Percentiles rank a stretch among this genome's conserved stretches.
phyloP scores from a whole-genome alignment of 2,329 filamentous ascomycete genomes.

The Blumeria graminis region DNA sequence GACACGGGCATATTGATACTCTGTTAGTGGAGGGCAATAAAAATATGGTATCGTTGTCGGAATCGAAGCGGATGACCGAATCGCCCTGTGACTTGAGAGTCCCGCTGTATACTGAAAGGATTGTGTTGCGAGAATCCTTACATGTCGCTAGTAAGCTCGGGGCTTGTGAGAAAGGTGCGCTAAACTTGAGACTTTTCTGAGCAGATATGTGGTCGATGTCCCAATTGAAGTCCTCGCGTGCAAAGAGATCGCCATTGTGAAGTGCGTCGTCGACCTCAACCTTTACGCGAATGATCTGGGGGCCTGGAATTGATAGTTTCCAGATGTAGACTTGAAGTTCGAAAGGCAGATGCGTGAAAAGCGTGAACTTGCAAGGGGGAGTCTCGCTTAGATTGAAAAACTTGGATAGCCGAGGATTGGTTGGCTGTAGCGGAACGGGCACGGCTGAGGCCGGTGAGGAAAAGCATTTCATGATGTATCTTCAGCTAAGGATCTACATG shows the following conservation, averaged over 20 bases:
- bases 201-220: not conserved
- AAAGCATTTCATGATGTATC: no score
- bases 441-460: no score
- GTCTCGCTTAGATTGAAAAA: no score
- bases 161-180: not conserved
- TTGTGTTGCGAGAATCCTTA: not conserved
- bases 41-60: constrained; percentile 1
- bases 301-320: constrained; percentile 1
- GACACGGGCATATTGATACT: not conserved
- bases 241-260: not conserved
- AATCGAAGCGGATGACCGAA: not conserved
- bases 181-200: not conserved
- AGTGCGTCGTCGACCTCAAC: not conserved
- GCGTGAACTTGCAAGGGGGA: not conserved
- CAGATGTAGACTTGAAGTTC: constrained; percentile 1
- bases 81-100: not conserved
- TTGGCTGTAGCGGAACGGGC: no score
- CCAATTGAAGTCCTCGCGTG: not conserved
- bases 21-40: not conserved
- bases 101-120: not conserved
- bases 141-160: not conserved
- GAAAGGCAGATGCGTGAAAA: not conserved
- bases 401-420: no score
- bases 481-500: no score
- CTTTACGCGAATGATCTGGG: constrained; percentile 1